A percentile compares a stretch with the other conserved stretches of the same genome.
Evolutionary conservation across 192 early-diverging fungal species (phyloP).

Genomic region (Entomortierella beljakovae): DNA sequence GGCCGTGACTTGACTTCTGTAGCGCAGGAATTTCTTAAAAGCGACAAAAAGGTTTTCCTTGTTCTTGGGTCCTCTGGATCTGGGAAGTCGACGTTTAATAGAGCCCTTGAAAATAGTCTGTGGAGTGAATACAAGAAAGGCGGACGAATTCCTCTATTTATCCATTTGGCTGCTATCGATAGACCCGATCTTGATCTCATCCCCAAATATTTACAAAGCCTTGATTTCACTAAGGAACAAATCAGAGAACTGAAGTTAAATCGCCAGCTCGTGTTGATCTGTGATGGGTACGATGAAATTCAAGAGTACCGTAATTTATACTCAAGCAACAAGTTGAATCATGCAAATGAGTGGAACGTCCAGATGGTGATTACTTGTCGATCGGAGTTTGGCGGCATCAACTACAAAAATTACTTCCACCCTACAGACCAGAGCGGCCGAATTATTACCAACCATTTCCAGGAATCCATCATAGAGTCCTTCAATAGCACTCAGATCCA

Average conservation of each 20-base stretch:
- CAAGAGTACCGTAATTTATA: background rate
- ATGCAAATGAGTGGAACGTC: background rate
- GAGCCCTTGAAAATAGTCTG: background rate
- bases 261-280: conserved; percentile 12
- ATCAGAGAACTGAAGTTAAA: background rate
- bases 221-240: background rate
- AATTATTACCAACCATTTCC: background rate
- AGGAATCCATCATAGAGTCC: background rate
- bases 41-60: conserved; percentile 5
- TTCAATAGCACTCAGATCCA: conserved; percentile 1
- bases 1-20: background rate
- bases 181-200: conserved; percentile 1
- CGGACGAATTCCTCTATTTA: conserved; percentile 6
- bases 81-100: conserved; percentile 8
- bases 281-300: conserved; percentile 19
- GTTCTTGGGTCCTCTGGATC: conserved; percentile 3
- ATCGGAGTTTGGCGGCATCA: background rate
- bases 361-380: conserved; percentile 19
- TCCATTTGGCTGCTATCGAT: conserved; percentile 3
- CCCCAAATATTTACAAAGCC: background rate
- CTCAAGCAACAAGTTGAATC: conserved; percentile 1
- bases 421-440: background rate
- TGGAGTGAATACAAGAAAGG: conserved; percentile 1
- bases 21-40: background rate
- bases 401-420: background rate